phyloP scores from a whole-genome alignment of 2,329 filamentous ascomycete genomes.

The Aspergillus vadensis region DNA sequence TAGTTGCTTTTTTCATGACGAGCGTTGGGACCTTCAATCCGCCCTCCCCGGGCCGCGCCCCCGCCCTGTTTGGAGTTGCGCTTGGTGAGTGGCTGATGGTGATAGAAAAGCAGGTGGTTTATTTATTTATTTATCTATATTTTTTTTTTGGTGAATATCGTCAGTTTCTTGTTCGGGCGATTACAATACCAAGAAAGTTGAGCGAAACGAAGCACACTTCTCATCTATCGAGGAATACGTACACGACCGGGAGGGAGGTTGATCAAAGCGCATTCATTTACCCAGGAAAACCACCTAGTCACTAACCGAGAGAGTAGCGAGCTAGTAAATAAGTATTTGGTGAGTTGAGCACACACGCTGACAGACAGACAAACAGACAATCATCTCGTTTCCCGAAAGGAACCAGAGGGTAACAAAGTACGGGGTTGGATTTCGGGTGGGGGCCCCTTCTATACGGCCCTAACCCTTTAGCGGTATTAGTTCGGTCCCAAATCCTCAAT shows the following conservation, averaged over 20 bases:
- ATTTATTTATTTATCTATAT: too few species aligned
- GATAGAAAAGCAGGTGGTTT: background rate
- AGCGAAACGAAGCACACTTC: too few species aligned
- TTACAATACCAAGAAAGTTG: too few species aligned
- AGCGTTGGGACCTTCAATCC: slow-evolving; percentile 24
- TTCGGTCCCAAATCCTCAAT: slow-evolving; percentile 2
- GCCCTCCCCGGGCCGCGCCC: slow-evolving; percentile 21
- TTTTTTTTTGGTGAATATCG: too few species aligned
- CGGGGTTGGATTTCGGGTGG: background rate
- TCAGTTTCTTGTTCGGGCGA: too few species aligned
- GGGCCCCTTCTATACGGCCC: background rate
- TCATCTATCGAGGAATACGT: too few species aligned
- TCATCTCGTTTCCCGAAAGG: background rate
- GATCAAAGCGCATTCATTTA: too few species aligned
- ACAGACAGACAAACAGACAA: background rate
- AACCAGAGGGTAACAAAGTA: background rate
- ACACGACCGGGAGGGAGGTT: too few species aligned
- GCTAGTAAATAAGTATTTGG: too few species aligned
- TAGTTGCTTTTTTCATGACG: slow-evolving; percentile 14
- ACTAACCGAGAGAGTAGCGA: too few species aligned
- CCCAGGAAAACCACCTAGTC: too few species aligned
- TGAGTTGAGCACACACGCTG: background rate
- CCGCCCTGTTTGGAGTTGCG: slow-evolving; percentile 6
- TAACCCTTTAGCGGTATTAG: background rate
- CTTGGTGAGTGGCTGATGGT: background rate